Base-by-base conservation (phyloP, 106 monocot genomes). In the Vanilla planifolia region DNA sequence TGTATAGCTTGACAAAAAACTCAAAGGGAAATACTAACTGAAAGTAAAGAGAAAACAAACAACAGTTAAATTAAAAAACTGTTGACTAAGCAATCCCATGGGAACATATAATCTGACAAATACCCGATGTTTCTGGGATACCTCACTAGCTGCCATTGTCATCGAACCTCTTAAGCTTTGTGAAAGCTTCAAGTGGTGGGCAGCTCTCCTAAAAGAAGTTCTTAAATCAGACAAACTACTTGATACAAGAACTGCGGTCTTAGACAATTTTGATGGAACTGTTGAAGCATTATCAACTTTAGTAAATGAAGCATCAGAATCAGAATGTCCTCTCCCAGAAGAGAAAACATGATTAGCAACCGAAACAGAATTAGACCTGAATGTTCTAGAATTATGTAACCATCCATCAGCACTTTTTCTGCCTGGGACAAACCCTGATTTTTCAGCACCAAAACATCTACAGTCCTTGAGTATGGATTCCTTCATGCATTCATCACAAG, bases 21-120 rank as follows among this genome's bases (percentile, higher is more conserved):
- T 88, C 88, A 77, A 83, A 88, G 45, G 76, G 55, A 62, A 79
- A 76, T 45, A 57, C 48, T 63, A 65, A 73, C 88, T 88, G 71
- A 47, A 50, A 57, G 52, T 44, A 65, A 4, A 62, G 20, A 47
- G 64, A 47, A 42, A 47, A n/a, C 16, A 58, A n/a, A 14, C 16
- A 7, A 42, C 43, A 15, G 17, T 45, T 45, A 45, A 45, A 19
- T n/a, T 5, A 42, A 2, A 5, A 17, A 19, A 45, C 16, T 17
- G n/a, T n/a, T 17, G 17, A 45, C n/a, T 20, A 45, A 3, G 3
- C 44, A 16, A n/a, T 4, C 6, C 17, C 5, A 20, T 3, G 44
- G 20, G 3, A 45, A 17, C 19, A 45, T 4, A 45, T 17, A 19
- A 45, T 45, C 5, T 19, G 43, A 48, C 43, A 53, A 46, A 55